Base-by-base conservation (phyloP, 2,329 filamentous ascomycete species). In the Penicillium brevicompactum region DNA sequence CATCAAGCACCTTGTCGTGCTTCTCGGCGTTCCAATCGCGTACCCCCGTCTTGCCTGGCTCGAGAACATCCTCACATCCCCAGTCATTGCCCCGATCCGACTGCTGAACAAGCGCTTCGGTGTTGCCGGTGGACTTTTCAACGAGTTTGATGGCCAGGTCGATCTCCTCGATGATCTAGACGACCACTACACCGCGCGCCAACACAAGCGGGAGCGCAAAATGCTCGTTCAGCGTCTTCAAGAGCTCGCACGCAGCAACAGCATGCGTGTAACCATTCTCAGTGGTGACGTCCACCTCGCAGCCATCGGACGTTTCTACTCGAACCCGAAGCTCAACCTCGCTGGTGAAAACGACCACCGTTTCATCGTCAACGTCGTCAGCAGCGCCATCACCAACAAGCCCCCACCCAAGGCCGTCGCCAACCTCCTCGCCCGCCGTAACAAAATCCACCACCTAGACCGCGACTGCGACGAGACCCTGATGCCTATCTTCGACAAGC, bases 61-160 rank as follows among this genome's bases (percentile, higher is more conserved):
- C 4, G 93, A 97, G 72, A 97, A 96, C 68, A 89, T 97, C 55
- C 84, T 97, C 64, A 84, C 84, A 14, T 95, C 91, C 57, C 92
- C 93, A 0, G 64, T 97, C 22, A 92, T 97, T 68, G 92, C 89
- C 0, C 92, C 92, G 0, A 86, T 97, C 69, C 92, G 92, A 68
- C 87, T 97, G 59, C 73, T 97, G 65, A 94, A 96, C 78, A 90
- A 92, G 72, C 86, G 92, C 24, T 96, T 97, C 63, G 93, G 93
- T 53, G 76, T 96, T 43, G 89, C 89, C 4, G 92, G 92, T 46
- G 86, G 87, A 49, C 80, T 97, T 43, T 96, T 97, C 81, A 97
- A 97, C 74, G 84, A 91, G 53, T 97, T 97, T 64, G 93, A 97
- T 65, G 93, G 93, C 38, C 78, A 82, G 47, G 82, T 87, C 30